Conservation (phyloP, 768 basidiomycete genomes). For the Mycena maculata region DNA sequence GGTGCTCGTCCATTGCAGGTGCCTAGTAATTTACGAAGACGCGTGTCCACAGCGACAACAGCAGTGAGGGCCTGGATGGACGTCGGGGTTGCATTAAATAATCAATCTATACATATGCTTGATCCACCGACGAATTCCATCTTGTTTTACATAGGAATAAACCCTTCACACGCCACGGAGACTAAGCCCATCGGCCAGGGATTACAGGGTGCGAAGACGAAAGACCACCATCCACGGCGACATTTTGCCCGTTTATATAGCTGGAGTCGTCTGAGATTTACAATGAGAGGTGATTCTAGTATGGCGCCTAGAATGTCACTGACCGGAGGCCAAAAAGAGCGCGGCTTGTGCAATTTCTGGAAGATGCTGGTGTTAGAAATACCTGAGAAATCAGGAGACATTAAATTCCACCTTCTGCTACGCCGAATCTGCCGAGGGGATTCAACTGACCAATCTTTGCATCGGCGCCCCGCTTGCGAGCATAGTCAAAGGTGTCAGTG, state of each 20-base stretch:
- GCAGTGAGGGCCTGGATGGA: no score
- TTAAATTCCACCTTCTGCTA: slow-evolving; percentile 72
- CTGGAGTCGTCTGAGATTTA: slow-evolving; percentile 79
- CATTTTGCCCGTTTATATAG: slow-evolving; percentile 91
- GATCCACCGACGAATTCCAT: no score
- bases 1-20: no score
- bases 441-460: slow-evolving; percentile 88
- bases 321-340: slow-evolving; percentile 90
- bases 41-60: no score
- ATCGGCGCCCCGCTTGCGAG: slow-evolving; percentile 78
- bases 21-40: no score
- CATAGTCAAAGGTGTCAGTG: slow-evolving; percentile 76
- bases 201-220: slow-evolving; percentile 83
- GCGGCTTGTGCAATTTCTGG: slow-evolving; percentile 89
- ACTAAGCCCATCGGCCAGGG: slow-evolving; percentile 77
- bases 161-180: no score
- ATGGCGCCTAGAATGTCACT: no score
- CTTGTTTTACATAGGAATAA: no score
- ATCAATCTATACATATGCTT: no score
- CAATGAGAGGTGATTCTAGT: slow-evolving; percentile 19
- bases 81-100: no score
- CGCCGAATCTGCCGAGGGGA: slow-evolving; percentile 83
- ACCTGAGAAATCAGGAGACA: slow-evolving; percentile 16
- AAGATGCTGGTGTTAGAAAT: slow-evolving; percentile 25
- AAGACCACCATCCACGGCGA: slow-evolving; percentile 89